Conservation (phyloP, 192 early-diverging fungal genomes). For the Backusella circina region DNA sequence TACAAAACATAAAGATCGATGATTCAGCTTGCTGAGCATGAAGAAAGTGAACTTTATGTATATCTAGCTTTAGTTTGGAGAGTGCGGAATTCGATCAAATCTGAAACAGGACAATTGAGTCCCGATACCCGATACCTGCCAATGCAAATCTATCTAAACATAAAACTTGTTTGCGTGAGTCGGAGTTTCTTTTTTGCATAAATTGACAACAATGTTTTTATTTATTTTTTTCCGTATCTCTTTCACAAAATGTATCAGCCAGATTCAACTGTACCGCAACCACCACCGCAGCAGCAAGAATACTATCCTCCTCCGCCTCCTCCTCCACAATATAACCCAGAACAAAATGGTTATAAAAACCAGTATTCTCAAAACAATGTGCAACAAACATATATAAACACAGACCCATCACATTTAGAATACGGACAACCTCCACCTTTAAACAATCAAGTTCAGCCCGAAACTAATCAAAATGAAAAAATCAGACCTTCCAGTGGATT, state of each 20-base stretch:
- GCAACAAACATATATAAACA: background rate
- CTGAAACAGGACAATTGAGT: background rate
- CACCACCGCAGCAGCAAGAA: background rate
- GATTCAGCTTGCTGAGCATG: background rate
- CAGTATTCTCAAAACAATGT: background rate
- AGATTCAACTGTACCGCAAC: background rate
- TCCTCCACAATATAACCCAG: background rate
- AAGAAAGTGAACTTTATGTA: background rate
- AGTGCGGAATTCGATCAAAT: background rate
- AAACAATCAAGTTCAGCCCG: background rate
- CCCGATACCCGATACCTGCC: background rate
- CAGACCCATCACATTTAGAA: background rate
- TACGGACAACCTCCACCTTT: background rate
- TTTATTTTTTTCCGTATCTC: background rate
- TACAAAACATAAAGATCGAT: background rate
- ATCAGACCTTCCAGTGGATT: slow-evolving; percentile 14
- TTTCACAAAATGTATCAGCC: background rate
- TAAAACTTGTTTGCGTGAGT: background rate
- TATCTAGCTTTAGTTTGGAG: background rate
- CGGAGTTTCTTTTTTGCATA: background rate
- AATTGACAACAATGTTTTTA: background rate
- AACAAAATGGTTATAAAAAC: background rate
- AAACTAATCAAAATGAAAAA: background rate
- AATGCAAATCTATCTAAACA: background rate
- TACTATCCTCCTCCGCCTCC: background rate